Percentiles rank a stretch among this genome's conserved stretches.
phyloP scores from a whole-genome alignment of 2,329 filamentous ascomycete genomes.

The Venturia pyrina region DNA sequence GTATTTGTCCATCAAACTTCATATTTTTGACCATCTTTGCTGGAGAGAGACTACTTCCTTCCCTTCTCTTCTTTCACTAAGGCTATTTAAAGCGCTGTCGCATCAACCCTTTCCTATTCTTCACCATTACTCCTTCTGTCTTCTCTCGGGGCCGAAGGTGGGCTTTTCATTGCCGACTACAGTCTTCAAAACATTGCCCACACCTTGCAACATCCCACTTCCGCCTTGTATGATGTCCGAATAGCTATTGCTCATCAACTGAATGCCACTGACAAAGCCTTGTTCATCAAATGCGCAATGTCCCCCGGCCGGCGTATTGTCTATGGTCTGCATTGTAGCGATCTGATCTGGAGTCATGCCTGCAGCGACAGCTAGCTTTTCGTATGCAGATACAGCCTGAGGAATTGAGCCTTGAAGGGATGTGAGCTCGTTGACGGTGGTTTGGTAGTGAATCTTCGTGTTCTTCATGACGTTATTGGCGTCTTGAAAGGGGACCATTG shows the following conservation, averaged over 20 bases:
- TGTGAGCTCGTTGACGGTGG: slow-evolving; percentile 31
- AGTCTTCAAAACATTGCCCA: slow-evolving; percentile 40
- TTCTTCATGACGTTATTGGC: slow-evolving; percentile 32
- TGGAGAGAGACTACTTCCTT: too few species aligned
- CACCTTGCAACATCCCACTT: slow-evolving; percentile 38
- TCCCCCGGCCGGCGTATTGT: slow-evolving; percentile 45
- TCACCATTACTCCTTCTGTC: slow-evolving; percentile 2
- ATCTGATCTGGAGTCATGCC: slow-evolving; percentile 37
- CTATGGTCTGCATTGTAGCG: slow-evolving; percentile 45
- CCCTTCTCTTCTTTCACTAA: too few species aligned
- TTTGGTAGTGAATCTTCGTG: slow-evolving; percentile 47
- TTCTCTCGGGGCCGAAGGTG: slow-evolving; percentile 23
- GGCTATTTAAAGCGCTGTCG: too few species aligned
- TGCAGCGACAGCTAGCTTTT: slow-evolving; percentile 34
- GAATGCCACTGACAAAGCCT: slow-evolving; percentile 46
- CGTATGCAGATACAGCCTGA: slow-evolving; percentile 40
- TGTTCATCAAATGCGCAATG: slow-evolving; percentile 50
- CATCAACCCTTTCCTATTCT: too few species aligned
- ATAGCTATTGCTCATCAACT: slow-evolving; percentile 46
- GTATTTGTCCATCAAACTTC: neutral
- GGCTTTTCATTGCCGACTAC: slow-evolving; percentile 41
- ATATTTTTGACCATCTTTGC: too few species aligned
- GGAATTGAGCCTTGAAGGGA: slow-evolving; percentile 43
- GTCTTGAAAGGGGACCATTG: slow-evolving; percentile 42
- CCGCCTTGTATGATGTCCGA: slow-evolving; percentile 44